These are phyloP conservation scores for Cyclanthera cordifolia DNA, from an alignment of 306 rosid species.

Conservation along the genomic window DNA sequence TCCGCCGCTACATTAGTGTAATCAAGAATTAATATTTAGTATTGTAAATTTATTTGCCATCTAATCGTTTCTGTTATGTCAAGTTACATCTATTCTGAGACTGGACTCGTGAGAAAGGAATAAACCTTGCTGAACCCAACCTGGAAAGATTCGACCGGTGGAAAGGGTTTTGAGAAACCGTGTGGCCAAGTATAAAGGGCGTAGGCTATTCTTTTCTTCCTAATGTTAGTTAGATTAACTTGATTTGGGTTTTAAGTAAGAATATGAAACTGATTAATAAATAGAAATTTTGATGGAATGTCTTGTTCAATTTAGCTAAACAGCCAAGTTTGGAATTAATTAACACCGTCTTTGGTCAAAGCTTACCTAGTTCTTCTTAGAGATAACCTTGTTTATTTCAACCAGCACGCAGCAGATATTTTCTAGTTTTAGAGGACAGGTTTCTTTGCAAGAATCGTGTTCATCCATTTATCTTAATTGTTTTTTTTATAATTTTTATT, in stretches of 20 bases:
- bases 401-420: no score
- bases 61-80: background rate
- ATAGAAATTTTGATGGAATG: background rate
- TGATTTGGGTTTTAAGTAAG: background rate
- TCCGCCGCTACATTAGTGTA: no score
- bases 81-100: background rate
- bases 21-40: no score
- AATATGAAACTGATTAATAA: background rate
- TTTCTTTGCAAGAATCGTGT: no score
- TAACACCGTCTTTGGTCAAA: background rate
- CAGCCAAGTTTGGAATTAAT: background rate
- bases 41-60: background rate
- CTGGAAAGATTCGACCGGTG: slow-evolving; percentile 8
- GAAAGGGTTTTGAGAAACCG: background rate
- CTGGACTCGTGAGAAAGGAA: background rate
- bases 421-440: no score
- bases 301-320: background rate
- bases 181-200: slow-evolving; percentile 9
- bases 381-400: no score
- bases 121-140: slow-evolving; percentile 2
- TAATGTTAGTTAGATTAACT: background rate
- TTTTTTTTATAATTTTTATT: background rate
- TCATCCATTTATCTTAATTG: slow-evolving; percentile 1
- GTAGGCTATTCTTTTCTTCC: background rate
- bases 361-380: background rate